Percentiles rank a stretch among this genome's conserved stretches.
phyloP scores from a whole-genome alignment of 257 asterid genomes.

The Gardenia jasminoides region DNA sequence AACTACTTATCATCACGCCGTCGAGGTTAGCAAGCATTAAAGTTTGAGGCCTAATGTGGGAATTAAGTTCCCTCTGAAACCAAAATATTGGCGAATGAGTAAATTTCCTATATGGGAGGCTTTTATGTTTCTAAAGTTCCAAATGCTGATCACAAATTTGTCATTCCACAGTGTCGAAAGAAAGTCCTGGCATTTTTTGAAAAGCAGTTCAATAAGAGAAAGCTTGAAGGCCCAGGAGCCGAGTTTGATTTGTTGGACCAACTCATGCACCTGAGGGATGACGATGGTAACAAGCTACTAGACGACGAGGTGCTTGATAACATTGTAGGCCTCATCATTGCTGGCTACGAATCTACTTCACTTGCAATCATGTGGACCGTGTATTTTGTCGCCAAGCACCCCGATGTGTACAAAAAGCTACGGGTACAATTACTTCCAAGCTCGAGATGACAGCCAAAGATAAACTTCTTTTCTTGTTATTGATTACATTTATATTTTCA shows the following conservation, averaged over 20 bases:
- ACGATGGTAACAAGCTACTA: slow-evolving; percentile 19
- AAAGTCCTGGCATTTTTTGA: slow-evolving; percentile 33
- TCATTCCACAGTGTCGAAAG: slow-evolving; percentile 47
- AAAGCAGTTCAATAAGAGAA: slow-evolving; percentile 48
- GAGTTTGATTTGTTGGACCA: slow-evolving; percentile 17
- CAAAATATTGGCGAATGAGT: too few relatives aligned
- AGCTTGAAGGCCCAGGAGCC: not conserved
- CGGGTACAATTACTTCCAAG: not conserved
- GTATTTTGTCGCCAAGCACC: slow-evolving; percentile 21
- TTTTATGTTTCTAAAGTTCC: too few relatives aligned
- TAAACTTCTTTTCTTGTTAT: too few relatives aligned
- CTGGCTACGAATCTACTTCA: slow-evolving; percentile 28
- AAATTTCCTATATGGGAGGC: too few relatives aligned
- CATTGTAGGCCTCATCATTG: slow-evolving; percentile 25
- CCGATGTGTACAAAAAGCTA: slow-evolving; percentile 13
- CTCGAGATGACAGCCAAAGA: too few relatives aligned
- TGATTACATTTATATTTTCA: too few relatives aligned
- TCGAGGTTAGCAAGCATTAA: too few relatives aligned
- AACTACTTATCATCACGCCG: too few relatives aligned
- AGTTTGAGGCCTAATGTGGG: too few relatives aligned
- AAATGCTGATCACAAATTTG: too few relatives aligned
- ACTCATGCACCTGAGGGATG: slow-evolving; percentile 16
- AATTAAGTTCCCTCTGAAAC: too few relatives aligned
- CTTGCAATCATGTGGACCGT: slow-evolving; percentile 25
- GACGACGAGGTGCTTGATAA: slow-evolving; percentile 27